Base-by-base conservation (phyloP, 768 basidiomycete genomes). In the Kwoniella pini region DNA sequence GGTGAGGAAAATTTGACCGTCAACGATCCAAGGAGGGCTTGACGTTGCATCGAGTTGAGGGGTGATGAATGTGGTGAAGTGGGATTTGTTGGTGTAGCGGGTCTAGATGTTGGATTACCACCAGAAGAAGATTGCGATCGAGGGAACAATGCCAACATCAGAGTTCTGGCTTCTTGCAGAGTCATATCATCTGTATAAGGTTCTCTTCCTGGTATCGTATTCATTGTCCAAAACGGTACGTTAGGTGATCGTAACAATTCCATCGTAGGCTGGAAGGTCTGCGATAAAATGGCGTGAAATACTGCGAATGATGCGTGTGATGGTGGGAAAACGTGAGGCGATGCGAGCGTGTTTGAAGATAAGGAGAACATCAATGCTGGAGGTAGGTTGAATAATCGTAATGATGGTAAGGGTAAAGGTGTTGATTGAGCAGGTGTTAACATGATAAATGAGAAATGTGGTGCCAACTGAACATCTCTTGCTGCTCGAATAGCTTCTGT, bases 381-480 rank as follows among this genome's bases (percentile, higher is more conserved):
- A 15, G 72, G 64, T 13, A 75, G 59, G 30, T 66, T 63, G 59
- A 79, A 67, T n/a, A 76, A 38, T 30, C 69, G 57, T 17, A 75
- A 61, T 10, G 65, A 68, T 40, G 72, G 65, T 12, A 72, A 56
- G 7, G 73, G 77, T 26, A 72, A 64, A 0, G 74, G 57, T 12
- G 73, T 70, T 4, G 66, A 61, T 24, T 57, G 63, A 7, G 58
- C 56, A 10, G 69, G 62, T 2, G 71, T 70, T 43, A 76, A 66
- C 64, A 76, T 68, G 55, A 72, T 62, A 54, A 68, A 49, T 13
- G 70, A 63, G 65, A 78, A 78, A 54, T 78, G 75, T 33, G 77
- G 77, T 6, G 77, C 77, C 30, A 79, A 67, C 17, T 69, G 61
- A n/a, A 74, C 66, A 64, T 79, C 79, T 46, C 73, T 55, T 24